A percentile compares a stretch with the other conserved stretches of the same genome.
Evolutionary conservation across 768 basidiomycete genomes (phyloP).

Genomic region (Hericium erinaceus): DNA sequence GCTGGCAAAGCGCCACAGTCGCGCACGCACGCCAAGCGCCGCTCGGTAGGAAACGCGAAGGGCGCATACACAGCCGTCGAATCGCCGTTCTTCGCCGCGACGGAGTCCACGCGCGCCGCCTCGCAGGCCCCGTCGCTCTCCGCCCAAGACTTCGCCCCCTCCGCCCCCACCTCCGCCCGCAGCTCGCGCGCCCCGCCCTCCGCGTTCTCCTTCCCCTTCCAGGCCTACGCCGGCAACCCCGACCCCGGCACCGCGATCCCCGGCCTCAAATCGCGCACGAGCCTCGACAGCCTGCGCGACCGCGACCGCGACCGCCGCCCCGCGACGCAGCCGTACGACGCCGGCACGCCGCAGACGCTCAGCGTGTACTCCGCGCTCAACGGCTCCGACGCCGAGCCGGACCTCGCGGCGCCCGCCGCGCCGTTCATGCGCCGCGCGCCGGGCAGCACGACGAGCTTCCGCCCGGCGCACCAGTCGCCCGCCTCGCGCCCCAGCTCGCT

Average conservation of each 20-base stretch:
- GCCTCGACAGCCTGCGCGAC: constrained; percentile 24
- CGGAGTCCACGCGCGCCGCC: not conserved
- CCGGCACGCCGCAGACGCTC: no score
- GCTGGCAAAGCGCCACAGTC: constrained; percentile 8
- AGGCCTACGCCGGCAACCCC: constrained; percentile 57
- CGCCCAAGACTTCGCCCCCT: constrained; percentile 13
- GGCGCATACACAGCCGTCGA: constrained; percentile 3
- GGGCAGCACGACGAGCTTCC: constrained; percentile 28
- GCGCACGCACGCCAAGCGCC: not conserved
- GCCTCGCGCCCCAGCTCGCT: constrained; percentile 56
- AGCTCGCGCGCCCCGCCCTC: constrained; percentile 28
- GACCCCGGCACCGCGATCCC: constrained; percentile 44
- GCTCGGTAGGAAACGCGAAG: not conserved
- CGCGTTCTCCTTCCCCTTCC: constrained; percentile 40
- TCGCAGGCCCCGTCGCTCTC: constrained; percentile 2
- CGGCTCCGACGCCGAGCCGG: constrained; percentile 17
- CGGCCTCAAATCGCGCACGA: constrained; percentile 23
- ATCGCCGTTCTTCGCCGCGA: not conserved
- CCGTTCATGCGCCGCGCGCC: constrained; percentile 10
- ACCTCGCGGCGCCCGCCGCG: constrained; percentile 15
- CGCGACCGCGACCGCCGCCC: constrained; percentile 6
- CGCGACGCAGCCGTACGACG: no score
- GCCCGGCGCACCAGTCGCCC: constrained; percentile 62
- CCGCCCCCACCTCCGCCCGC: not conserved
- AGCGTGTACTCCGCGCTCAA: no score